Evolutionary conservation across 768 basidiomycete genomes (phyloP).

Genomic region (Cyclocybe cylindracea): DNA sequence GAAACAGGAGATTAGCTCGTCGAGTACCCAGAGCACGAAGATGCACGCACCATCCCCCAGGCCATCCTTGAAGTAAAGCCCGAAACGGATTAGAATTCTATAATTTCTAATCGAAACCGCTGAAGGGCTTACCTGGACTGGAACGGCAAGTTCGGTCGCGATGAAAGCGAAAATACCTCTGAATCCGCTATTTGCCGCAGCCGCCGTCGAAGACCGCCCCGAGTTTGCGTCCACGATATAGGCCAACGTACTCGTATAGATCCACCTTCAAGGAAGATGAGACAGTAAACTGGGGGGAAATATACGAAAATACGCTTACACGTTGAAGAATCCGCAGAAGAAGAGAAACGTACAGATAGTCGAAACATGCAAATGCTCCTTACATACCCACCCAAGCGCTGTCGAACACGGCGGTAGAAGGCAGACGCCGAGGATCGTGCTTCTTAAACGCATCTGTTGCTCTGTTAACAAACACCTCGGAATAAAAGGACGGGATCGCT

Average conservation of each 20-base stretch:
- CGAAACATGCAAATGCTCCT: too few species aligned
- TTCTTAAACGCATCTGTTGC: too few species aligned
- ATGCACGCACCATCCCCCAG: too few species aligned
- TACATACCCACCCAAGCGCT: too few species aligned
- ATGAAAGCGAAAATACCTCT: conserved; percentile 15
- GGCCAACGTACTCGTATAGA: conserved; percentile 17
- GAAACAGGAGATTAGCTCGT: background rate
- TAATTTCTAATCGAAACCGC: too few species aligned
- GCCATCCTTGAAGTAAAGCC: too few species aligned
- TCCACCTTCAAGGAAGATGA: conserved; percentile 10
- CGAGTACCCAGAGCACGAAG: too few species aligned
- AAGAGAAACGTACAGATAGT: background rate
- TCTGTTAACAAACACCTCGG: too few species aligned
- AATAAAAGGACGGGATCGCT: conserved; percentile 5
- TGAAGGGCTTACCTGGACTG: conserved; percentile 12
- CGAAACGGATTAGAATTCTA: too few species aligned
- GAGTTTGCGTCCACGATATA: conserved; percentile 20
- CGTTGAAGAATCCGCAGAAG: conserved; percentile 1
- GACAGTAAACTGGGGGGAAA: background rate
- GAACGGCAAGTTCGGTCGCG: conserved; percentile 15
- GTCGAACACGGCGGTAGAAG: too few species aligned
- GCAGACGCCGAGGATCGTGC: too few species aligned
- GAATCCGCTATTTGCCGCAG: conserved; percentile 16
- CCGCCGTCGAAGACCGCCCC: conserved; percentile 19
- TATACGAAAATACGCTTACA: background rate